A percentile compares a stretch with the other conserved stretches of the same genome.
These are phyloP conservation scores for Backusella sp. DNA, from an alignment of 192 early-diverging fungal genomes.

Conservation along the genomic window DNA sequence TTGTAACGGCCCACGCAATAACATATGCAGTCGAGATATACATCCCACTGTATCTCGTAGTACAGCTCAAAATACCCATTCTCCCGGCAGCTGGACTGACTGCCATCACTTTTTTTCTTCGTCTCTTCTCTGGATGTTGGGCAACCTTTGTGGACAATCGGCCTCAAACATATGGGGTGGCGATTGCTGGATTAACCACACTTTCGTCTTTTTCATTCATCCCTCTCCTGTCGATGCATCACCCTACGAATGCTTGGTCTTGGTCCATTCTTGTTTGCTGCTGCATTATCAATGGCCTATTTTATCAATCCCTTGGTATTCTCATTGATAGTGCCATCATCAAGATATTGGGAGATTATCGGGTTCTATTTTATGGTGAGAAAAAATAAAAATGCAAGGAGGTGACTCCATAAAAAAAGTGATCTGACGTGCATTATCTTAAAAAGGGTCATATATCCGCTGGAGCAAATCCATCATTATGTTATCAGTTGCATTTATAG, in stretches of 20 bases:
- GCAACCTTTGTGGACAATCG: background rate
- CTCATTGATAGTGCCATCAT: conserved; percentile 23
- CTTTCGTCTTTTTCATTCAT: conserved; percentile 2
- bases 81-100: background rate
- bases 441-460: conserved; percentile 9
- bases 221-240: background rate
- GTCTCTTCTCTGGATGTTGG: conserved; percentile 5
- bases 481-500: background rate
- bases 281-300: conserved; percentile 24
- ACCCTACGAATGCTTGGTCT: background rate
- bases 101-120: background rate
- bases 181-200: background rate
- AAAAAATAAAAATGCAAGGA: background rate
- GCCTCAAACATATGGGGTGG: background rate
- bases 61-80: background rate
- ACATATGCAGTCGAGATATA: background rate
- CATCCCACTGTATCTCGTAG: conserved; percentile 1
- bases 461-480: background rate
- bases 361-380: conserved; percentile 30
- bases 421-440: conserved; percentile 16
- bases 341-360: conserved; percentile 29
- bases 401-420: background rate
- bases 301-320: conserved; percentile 19
- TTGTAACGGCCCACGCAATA: conserved; percentile 11
- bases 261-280: background rate